Conservation (phyloP, 2,329 filamentous ascomycete species). For the Hypoxylon sp. region DNA sequence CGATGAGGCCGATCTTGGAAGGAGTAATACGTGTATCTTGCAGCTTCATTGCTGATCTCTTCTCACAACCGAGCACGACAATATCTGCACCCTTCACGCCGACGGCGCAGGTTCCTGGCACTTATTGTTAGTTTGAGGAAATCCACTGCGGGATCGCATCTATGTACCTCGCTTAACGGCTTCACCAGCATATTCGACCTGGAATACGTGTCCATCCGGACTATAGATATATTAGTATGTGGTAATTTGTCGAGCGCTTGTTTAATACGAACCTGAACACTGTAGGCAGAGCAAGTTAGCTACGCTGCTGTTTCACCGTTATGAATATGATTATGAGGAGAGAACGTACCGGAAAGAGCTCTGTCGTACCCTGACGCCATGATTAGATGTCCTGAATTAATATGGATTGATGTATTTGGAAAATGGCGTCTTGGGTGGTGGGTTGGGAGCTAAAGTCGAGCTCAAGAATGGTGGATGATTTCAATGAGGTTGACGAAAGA, state of each 20-base stretch:
- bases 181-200: conserved; percentile 99
- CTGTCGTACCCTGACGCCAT: conserved; percentile 98
- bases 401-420: conserved; percentile 15
- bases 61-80: conserved; percentile 97
- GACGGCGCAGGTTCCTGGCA: conserved; percentile 91
- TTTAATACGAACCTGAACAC: conserved; percentile 81
- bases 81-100: conserved; percentile 96
- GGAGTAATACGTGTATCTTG: conserved; percentile 99
- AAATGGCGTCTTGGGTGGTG: conserved; percentile 31
- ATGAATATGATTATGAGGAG: conserved; percentile 53
- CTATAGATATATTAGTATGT: conserved; percentile 71
- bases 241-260: conserved; percentile 22
- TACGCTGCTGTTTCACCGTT: conserved; percentile 47
- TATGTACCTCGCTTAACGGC: conserved; percentile 93
- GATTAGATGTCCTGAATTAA: conserved; percentile 41
- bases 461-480: conserved; percentile 18
- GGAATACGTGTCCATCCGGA: conserved; percentile 99
- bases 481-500: conserved; percentile 33
- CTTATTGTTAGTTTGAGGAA: conserved; percentile 30
- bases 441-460: conserved; percentile 27
- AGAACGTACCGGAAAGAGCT: conserved; percentile 91
- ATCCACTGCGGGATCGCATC: conserved; percentile 7
- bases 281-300: conserved; percentile 65
- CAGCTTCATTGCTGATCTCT: conserved; percentile 98
- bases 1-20: conserved; percentile 97